phyloP scores from a whole-genome alignment of 2,329 filamentous ascomycete genomes.

The Beauveria bassiana region DNA sequence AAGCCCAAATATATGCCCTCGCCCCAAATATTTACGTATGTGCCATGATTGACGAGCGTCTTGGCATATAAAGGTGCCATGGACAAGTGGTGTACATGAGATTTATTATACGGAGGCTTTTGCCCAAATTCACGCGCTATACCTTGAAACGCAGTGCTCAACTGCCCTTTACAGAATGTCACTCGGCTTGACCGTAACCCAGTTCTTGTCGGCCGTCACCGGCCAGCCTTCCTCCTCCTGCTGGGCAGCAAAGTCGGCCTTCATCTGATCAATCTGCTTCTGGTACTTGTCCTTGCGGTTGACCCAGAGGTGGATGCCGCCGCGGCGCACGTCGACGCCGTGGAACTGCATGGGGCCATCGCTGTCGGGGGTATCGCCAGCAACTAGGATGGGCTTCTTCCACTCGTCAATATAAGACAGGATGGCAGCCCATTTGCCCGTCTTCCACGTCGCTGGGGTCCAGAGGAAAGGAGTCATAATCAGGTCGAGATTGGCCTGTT shows the following conservation, averaged over 20 bases:
- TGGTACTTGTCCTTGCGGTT: conserved; percentile 29
- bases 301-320: conserved; percentile 35
- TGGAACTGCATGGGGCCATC: conserved; percentile 38
- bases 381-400: conserved; percentile 34
- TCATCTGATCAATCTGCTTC: conserved; percentile 30
- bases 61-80: neutral
- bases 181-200: conserved; percentile 32
- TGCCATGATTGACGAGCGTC: neutral
- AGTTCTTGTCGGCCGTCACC: conserved; percentile 37
- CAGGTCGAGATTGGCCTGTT: conserved; percentile 30
- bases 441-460: conserved; percentile 36
- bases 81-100: neutral
- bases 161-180: conserved; percentile 26
- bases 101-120: neutral
- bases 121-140: neutral
- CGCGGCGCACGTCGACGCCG: conserved; percentile 32
- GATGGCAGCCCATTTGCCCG: conserved; percentile 36
- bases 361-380: conserved; percentile 35
- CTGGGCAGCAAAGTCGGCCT: conserved; percentile 23
- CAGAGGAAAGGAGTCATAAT: conserved; percentile 33
- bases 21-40: neutral
- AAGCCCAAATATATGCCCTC: neutral
- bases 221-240: conserved; percentile 28
- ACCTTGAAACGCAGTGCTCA: neutral
- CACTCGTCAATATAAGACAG: conserved; percentile 35